A percentile compares a stretch with the other conserved stretches of the same genome.
Evolutionary conservation across 2,329 filamentous ascomycete species (phyloP).

Genomic region (Helicocarpus griseus): DNA sequence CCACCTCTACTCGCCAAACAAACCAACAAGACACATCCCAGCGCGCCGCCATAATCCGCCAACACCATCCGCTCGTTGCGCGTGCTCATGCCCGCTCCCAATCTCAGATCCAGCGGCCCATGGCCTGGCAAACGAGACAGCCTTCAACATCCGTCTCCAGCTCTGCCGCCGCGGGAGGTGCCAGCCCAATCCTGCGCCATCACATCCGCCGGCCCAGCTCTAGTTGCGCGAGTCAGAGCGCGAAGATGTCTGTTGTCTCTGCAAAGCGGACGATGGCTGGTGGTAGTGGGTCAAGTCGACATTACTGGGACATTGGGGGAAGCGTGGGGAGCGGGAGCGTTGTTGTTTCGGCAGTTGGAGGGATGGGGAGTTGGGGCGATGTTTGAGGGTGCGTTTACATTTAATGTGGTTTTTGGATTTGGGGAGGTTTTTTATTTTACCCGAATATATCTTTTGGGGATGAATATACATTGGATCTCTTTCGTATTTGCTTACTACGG

Average conservation of each 20-base stretch:
- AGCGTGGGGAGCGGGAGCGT: conserved; percentile 67
- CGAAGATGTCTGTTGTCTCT: conserved; percentile 59
- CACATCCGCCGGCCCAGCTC: conserved; percentile 42
- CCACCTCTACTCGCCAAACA: conserved; percentile 41
- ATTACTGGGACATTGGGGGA: conserved; percentile 88
- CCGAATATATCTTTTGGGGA: background rate
- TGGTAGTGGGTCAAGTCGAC: conserved; percentile 63
- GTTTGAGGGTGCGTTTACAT: conserved; percentile 32
- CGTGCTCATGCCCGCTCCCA: conserved; percentile 36
- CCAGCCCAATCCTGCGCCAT: conserved; percentile 28
- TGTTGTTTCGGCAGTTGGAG: conserved; percentile 57
- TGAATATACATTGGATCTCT: too few relatives aligned
- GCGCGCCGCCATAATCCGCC: conserved; percentile 72
- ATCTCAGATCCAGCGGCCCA: conserved; percentile 29
- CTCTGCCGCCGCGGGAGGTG: background rate
- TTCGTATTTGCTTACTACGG: too few relatives aligned
- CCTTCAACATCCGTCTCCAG: conserved; percentile 11
- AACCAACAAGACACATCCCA: conserved; percentile 55
- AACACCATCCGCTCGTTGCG: conserved; percentile 78
- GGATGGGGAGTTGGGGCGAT: conserved; percentile 72
- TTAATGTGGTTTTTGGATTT: background rate
- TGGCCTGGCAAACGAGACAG: conserved; percentile 15
- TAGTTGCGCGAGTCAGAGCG: conserved; percentile 83
- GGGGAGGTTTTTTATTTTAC: background rate
- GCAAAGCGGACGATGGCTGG: conserved; percentile 44